A percentile compares a stretch with the other conserved stretches of the same genome.
Evolutionary conservation across 2,329 filamentous ascomycete species (phyloP).

Genomic region (Tricladium varicosporioides): DNA sequence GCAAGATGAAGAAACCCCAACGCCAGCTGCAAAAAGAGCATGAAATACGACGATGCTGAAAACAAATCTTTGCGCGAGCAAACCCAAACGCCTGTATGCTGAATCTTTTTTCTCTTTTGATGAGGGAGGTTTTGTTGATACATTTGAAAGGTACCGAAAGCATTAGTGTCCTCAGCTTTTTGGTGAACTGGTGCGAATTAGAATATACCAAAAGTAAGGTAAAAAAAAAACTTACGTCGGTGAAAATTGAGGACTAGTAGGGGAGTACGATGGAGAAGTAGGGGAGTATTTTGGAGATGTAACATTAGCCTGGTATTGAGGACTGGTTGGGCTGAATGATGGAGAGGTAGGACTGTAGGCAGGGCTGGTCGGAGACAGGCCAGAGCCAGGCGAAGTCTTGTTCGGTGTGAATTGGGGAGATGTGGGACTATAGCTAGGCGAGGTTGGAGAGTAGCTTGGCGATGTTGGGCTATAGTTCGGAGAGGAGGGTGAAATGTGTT

Average conservation of each 20-base stretch:
- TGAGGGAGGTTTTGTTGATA: slow-evolving; percentile 28
- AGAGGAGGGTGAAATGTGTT: slow-evolving; percentile 28
- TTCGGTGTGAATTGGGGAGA: slow-evolving; percentile 29
- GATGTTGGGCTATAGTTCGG: slow-evolving; percentile 46
- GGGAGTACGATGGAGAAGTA: slow-evolving; percentile 28
- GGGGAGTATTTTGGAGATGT: slow-evolving; percentile 40
- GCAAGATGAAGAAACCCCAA: slow-evolving; percentile 11
- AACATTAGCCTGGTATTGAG: slow-evolving; percentile 24
- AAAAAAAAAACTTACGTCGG: slow-evolving; percentile 22
- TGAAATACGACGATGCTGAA: slow-evolving; percentile 14
- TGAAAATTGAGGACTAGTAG: slow-evolving; percentile 31
- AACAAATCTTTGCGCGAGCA: slow-evolving; percentile 13
- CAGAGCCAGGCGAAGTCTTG: slow-evolving; percentile 29
- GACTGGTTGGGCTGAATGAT: slow-evolving; percentile 32
- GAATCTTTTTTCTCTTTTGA: slow-evolving; percentile 24
- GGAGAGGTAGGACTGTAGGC: slow-evolving; percentile 33
- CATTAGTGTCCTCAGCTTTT: slow-evolving; percentile 17
- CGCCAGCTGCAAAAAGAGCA: slow-evolving; percentile 9
- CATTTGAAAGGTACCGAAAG: slow-evolving; percentile 19
- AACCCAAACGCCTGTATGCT: slow-evolving; percentile 24
- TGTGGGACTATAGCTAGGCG: slow-evolving; percentile 30
- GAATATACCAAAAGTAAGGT: background rate
- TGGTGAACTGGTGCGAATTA: slow-evolving; percentile 24
- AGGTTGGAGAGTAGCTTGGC: slow-evolving; percentile 34
- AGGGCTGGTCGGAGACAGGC: slow-evolving; percentile 31